Conservation (phyloP, 2,329 filamentous ascomycete species). For the Colletotrichum sansevieriae region DNA sequence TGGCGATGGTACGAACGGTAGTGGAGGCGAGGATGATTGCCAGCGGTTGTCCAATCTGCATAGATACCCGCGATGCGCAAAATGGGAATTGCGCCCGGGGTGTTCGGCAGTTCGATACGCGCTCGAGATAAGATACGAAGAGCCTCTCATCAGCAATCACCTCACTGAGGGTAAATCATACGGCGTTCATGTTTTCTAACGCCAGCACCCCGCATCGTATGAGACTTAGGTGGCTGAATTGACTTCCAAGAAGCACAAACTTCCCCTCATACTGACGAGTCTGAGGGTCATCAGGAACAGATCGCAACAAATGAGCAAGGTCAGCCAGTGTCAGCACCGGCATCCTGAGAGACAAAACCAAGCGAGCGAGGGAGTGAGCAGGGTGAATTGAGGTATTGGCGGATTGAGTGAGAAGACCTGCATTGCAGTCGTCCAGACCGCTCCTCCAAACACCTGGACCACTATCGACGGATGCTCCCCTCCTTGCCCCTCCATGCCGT, state of each 20-base stretch:
- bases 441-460: slow-evolving; percentile 23
- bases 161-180: not conserved
- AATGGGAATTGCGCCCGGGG: not conserved
- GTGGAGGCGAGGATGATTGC: not conserved
- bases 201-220: slow-evolving; percentile 3
- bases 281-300: not conserved
- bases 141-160: not conserved
- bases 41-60: not conserved
- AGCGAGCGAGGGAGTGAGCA: not conserved
- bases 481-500: not conserved
- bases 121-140: slow-evolving; percentile 6
- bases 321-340: not conserved
- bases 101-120: slow-evolving; percentile 1
- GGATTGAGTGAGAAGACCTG: not conserved
- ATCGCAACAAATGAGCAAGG: not conserved
- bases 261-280: not conserved
- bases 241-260: slow-evolving; percentile 12
- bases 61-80: not conserved
- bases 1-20: slow-evolving; percentile 1
- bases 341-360: not conserved
- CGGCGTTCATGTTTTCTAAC: not conserved
- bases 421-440: slow-evolving; percentile 33
- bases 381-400: too few species aligned
- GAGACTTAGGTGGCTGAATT: slow-evolving; percentile 1
- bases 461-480: slow-evolving; percentile 17